Conservation (phyloP, 2,329 filamentous ascomycete genomes). For the Monosporascus sp. region DNA sequence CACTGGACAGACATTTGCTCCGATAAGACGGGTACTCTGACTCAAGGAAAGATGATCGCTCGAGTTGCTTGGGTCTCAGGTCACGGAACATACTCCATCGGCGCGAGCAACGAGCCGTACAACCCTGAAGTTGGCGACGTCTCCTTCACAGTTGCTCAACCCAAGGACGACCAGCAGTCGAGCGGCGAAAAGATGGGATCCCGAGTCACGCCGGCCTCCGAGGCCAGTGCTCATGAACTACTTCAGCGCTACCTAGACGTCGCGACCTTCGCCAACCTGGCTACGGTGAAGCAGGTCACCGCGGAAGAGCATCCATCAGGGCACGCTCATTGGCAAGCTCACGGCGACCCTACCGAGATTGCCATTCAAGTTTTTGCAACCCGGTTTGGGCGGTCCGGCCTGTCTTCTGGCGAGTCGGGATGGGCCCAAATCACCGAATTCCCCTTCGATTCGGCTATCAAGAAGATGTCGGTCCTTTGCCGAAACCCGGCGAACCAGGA, state of each 20-base stretch:
- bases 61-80: constrained; percentile 56
- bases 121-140: constrained; percentile 36
- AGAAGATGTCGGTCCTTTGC: constrained; percentile 71
- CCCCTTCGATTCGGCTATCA: constrained; percentile 68
- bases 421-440: constrained; percentile 54
- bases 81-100: constrained; percentile 46
- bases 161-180: too few species aligned
- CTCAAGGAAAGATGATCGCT: constrained; percentile 61
- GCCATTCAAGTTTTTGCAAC: constrained; percentile 69
- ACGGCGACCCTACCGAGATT: constrained; percentile 68
- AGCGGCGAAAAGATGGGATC: too few species aligned
- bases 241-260: constrained; percentile 46
- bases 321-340: constrained; percentile 47
- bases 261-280: constrained; percentile 30
- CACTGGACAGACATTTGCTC: constrained; percentile 51
- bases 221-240: too few species aligned
- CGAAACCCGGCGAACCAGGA: constrained; percentile 27
- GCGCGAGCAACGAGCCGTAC: constrained; percentile 52
- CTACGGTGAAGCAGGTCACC: too few species aligned
- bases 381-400: constrained; percentile 54
- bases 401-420: constrained; percentile 32
- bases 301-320: constrained; percentile 5
- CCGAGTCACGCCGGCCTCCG: too few species aligned
- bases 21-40: constrained; percentile 65
- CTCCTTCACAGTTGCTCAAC: too few species aligned